Evolutionary conservation across 176 grass and related monocot species (phyloP).

Genomic region (Oryza punctata): DNA sequence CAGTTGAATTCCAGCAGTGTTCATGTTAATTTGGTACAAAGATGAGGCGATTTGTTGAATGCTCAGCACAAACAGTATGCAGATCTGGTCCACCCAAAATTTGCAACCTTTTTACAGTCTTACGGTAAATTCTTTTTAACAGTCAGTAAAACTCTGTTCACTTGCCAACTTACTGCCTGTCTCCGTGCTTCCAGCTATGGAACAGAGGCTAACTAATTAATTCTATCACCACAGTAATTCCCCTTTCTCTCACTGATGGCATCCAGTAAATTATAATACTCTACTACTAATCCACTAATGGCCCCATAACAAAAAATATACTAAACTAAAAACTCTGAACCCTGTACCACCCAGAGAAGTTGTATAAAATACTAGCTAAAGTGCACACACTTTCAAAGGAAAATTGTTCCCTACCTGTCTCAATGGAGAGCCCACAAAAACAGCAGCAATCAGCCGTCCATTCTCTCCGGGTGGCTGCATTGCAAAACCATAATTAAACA

Average conservation of each 20-base stretch:
- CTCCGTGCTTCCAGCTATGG: background rate
- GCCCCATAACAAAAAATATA: background rate
- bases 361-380: background rate
- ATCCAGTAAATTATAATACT: background rate
- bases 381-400: background rate
- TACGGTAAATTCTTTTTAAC: background rate
- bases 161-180: background rate
- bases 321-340: background rate
- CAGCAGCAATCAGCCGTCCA: background rate
- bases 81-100: background rate
- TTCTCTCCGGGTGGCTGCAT: background rate
- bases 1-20: background rate
- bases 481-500: background rate
- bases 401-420: background rate
- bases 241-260: background rate
- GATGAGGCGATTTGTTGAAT: background rate
- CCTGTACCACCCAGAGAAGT: background rate
- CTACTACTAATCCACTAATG: background rate
- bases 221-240: background rate
- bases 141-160: background rate
- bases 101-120: background rate
- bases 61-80: background rate
- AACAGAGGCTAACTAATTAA: background rate
- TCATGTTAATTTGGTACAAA: background rate
- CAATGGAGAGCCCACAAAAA: background rate